Evolutionary conservation across 148 eudicot genomes (phyloP).

Genomic region (Chenopodium album): DNA sequence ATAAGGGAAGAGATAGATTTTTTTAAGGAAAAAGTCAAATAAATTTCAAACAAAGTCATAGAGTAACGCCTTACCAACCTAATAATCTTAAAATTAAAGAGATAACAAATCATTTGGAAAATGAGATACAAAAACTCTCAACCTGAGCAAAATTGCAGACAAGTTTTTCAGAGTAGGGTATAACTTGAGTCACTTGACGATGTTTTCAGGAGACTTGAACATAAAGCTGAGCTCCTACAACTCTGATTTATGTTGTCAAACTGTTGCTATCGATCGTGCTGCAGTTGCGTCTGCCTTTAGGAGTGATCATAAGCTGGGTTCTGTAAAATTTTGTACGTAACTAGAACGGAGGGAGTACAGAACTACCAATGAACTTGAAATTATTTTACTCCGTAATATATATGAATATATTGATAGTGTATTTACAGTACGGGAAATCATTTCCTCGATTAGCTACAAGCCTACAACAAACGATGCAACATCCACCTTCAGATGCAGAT

Average conservation of each 20-base stretch:
- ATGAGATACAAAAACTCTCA: too few species aligned
- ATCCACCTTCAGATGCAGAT: constrained; percentile 1
- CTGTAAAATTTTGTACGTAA: not conserved
- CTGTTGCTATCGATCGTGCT: not conserved
- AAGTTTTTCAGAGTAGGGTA: too few species aligned
- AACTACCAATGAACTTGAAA: not conserved
- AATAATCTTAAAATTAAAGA: too few species aligned
- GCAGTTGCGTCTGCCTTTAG: not conserved
- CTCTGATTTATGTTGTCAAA: not conserved
- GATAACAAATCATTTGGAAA: too few species aligned
- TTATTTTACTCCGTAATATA: not conserved
- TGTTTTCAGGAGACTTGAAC: too few species aligned
- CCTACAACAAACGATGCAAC: not conserved
- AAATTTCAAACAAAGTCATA: too few species aligned
- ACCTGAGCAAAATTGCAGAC: too few species aligned
- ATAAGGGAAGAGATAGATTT: too few species aligned
- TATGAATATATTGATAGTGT: not conserved
- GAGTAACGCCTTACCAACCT: too few species aligned
- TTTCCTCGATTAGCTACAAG: not conserved
- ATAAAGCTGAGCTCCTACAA: not conserved
- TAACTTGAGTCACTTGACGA: too few species aligned
- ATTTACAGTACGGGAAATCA: constrained; percentile 1
- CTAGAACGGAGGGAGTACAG: too few species aligned
- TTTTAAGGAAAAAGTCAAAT: too few species aligned
- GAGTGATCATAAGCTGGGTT: not conserved